A percentile compares a stretch with the other conserved stretches of the same genome.
phyloP scores from a whole-genome alignment of 1,284 basidiomycete species.

The Lentinus polychrous region DNA sequence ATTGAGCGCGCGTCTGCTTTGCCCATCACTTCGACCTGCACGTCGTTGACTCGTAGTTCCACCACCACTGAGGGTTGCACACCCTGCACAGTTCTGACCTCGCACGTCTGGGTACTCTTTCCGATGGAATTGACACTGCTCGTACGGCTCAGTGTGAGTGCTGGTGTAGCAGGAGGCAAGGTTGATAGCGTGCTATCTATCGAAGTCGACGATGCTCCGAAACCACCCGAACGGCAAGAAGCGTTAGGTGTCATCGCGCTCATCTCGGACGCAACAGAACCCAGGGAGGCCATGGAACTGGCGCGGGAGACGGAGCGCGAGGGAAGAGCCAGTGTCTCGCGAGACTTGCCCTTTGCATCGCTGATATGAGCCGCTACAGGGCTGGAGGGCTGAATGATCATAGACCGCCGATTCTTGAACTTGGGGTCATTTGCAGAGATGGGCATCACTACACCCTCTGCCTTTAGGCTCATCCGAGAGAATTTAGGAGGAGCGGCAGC shows the following conservation, averaged over 20 bases:
- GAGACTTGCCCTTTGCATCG: constrained; percentile 1
- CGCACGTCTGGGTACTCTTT: not conserved
- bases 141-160: constrained; percentile 14
- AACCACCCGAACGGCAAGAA: constrained; percentile 9
- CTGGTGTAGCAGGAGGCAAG: constrained; percentile 13
- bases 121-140: constrained; percentile 8
- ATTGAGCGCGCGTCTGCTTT: not conserved
- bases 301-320: constrained; percentile 1
- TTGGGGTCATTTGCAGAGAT: constrained; percentile 27
- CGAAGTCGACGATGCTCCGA: constrained; percentile 11
- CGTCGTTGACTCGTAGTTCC: constrained; percentile 5
- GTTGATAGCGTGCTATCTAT: constrained; percentile 11
- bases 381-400: constrained; percentile 1
- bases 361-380: not conserved
- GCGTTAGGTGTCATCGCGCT: not conserved
- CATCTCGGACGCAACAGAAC: not conserved
- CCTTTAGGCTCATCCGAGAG: constrained; percentile 32
- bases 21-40: constrained; percentile 2
- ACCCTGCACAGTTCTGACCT: not conserved
- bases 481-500: constrained; percentile 36
- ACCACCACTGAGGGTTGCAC: not conserved
- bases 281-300: not conserved
- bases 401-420: constrained; percentile 10
- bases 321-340: not conserved
- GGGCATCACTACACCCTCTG: constrained; percentile 36